Evolutionary conservation across 2,329 filamentous ascomycete genomes (phyloP).

Genomic region (Penicillium sp.): DNA sequence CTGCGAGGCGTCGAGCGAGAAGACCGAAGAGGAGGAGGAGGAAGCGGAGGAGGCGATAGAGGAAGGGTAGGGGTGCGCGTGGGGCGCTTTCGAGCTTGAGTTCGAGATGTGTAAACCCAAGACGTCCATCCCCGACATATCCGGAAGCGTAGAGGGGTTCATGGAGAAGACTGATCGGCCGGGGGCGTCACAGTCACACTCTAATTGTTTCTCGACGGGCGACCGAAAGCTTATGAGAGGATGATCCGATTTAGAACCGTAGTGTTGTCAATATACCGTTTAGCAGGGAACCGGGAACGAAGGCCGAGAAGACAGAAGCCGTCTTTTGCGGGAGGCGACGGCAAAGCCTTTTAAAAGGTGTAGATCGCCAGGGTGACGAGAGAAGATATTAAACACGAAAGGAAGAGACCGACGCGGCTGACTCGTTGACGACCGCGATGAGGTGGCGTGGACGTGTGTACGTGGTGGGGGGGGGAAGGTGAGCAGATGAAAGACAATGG

Average conservation of each 20-base stretch:
- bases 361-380: slow-evolving; percentile 24
- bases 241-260: slow-evolving; percentile 25
- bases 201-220: slow-evolving; percentile 3
- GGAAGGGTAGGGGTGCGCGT: slow-evolving; percentile 63
- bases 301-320: slow-evolving; percentile 30
- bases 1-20: slow-evolving; percentile 71
- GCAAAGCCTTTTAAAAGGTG: slow-evolving; percentile 25
- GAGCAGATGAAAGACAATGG: neutral
- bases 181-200: neutral
- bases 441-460: slow-evolving; percentile 1
- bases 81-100: slow-evolving; percentile 39
- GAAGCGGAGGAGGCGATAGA: slow-evolving; percentile 74
- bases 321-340: slow-evolving; percentile 29
- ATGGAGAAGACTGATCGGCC: slow-evolving; percentile 15
- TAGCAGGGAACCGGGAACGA: slow-evolving; percentile 32
- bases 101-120: slow-evolving; percentile 45
- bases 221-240: slow-evolving; percentile 12
- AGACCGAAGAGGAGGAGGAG: slow-evolving; percentile 74
- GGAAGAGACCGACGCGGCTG: slow-evolving; percentile 8
- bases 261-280: slow-evolving; percentile 28
- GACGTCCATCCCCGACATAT: slow-evolving; percentile 49
- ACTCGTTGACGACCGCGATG: neutral
- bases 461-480: slow-evolving; percentile 3
- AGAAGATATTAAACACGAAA: slow-evolving; percentile 5
- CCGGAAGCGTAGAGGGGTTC: slow-evolving; percentile 32